Percentiles rank a stretch among this genome's conserved stretches.
phyloP scores from a whole-genome alignment of 768 basidiomycete species.

The Lyophyllum decastes region DNA sequence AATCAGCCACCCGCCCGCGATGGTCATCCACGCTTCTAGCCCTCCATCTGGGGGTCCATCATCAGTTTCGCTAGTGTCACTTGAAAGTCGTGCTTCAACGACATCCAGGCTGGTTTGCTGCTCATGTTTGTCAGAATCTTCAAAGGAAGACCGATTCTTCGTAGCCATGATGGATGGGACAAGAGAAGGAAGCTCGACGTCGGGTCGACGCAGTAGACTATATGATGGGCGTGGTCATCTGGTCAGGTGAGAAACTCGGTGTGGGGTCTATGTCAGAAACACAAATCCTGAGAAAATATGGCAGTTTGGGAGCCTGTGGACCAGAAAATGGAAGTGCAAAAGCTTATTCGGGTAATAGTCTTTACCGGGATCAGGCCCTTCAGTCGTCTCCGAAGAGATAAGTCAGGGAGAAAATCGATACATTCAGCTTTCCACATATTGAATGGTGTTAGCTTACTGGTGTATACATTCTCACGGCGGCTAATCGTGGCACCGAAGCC shows the following conservation, averaged over 20 bases:
- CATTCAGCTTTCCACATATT: neutral
- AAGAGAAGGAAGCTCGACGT: too few relatives aligned
- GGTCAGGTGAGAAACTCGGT: neutral
- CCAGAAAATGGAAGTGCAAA: neutral
- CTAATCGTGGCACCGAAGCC: neutral
- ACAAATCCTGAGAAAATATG: conserved; percentile 3
- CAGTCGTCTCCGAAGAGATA: neutral
- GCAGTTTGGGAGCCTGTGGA: neutral
- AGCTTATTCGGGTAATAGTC: neutral
- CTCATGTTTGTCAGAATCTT: neutral
- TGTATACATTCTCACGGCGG: neutral
- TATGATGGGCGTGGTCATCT: neutral
- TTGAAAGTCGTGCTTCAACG: neutral
- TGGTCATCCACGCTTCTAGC: conserved; percentile 15
- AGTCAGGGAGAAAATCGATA: neutral
- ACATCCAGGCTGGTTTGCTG: neutral
- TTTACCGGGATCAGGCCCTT: neutral
- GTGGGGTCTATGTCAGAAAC: too few relatives aligned
- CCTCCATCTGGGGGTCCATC: conserved; percentile 10
- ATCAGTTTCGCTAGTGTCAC: neutral
- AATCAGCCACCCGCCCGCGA: conserved; percentile 16
- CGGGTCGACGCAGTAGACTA: neutral
- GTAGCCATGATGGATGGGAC: neutral
- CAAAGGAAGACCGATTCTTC: neutral
- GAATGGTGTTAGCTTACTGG: neutral